These are phyloP conservation scores for Drechslerella dactyloides DNA, from an alignment of 2,329 filamentous ascomycete genomes.

Conservation along the genomic window DNA sequence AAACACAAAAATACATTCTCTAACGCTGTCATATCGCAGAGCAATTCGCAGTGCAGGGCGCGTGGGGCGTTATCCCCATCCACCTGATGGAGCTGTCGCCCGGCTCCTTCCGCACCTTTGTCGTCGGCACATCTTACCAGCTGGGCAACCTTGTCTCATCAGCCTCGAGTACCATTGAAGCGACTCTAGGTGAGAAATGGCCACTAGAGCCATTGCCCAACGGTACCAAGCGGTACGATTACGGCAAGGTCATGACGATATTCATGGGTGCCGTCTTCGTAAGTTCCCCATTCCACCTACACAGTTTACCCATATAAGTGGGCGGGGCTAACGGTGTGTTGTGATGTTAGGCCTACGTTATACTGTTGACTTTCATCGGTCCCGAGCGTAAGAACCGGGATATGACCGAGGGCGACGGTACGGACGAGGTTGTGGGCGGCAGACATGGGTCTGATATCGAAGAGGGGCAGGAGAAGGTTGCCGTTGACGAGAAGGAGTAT, in stretches of 20 bases:
- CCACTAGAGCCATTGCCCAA: slow-evolving; percentile 68
- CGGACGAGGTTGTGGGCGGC: slow-evolving; percentile 15
- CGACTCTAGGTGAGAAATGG: slow-evolving; percentile 75
- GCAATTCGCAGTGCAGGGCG: slow-evolving; percentile 71
- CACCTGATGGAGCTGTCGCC: slow-evolving; percentile 77
- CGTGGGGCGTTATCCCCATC: slow-evolving; percentile 73
- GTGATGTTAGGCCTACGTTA: slow-evolving; percentile 61
- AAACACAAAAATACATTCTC: no score
- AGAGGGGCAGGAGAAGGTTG: slow-evolving; percentile 21
- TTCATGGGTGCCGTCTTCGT: slow-evolving; percentile 85
- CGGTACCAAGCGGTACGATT: slow-evolving; percentile 68
- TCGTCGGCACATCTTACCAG: slow-evolving; percentile 76
- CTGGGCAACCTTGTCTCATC: slow-evolving; percentile 74
- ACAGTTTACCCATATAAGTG: no score
- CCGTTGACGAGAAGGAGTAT: slow-evolving; percentile 34
- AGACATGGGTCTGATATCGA: slow-evolving; percentile 24
- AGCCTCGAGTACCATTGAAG: slow-evolving; percentile 64
- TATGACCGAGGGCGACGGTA: slow-evolving; percentile 41
- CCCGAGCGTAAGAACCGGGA: slow-evolving; percentile 58
- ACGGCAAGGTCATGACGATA: slow-evolving; percentile 84
- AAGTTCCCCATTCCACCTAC: slow-evolving; percentile 6
- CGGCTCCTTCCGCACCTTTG: slow-evolving; percentile 72
- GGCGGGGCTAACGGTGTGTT: no score
- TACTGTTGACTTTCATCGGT: slow-evolving; percentile 69
- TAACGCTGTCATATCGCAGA: slow-evolving; percentile 5